These are phyloP conservation scores for Vitis hybrid DNA, from an alignment of 177 flowering plant species.

Conservation along the genomic window DNA sequence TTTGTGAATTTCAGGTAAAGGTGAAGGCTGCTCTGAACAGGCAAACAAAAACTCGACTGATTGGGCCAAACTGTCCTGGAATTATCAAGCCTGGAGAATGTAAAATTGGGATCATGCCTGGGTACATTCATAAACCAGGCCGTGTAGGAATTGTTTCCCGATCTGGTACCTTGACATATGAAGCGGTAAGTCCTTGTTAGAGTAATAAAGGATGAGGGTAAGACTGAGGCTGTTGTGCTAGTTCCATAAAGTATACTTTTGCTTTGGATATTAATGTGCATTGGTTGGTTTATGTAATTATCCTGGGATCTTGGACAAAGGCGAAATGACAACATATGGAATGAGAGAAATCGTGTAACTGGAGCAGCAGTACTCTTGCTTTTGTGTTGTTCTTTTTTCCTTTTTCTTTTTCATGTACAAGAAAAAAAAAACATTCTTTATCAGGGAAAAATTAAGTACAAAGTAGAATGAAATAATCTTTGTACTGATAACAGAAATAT, in stretches of 20 bases:
- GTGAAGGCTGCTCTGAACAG: constrained; percentile 90
- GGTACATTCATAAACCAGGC: constrained; percentile 98
- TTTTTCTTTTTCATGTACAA: no score
- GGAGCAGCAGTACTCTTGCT: no score
- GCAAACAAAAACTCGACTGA: constrained; percentile 93
- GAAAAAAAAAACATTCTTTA: no score
- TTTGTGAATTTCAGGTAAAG: constrained; percentile 55
- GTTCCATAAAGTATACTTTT: neutral
- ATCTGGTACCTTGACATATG: constrained; percentile 98
- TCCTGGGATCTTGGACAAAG: no score
- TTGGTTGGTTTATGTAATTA: no score
- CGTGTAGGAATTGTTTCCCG: constrained; percentile 96
- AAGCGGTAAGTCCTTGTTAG: constrained; percentile 66
- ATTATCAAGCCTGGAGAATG: constrained; percentile 98
- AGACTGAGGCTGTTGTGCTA: neutral
- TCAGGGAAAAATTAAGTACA: no score
- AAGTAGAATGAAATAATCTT: no score
- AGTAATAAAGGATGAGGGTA: neutral
- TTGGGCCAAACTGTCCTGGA: constrained; percentile 99
- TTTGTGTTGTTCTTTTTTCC: no score
- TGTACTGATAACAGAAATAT: no score
- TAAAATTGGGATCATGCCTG: constrained; percentile 98
- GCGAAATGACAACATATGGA: no score
- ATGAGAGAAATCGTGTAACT: no score
- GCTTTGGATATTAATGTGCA: neutral